Evolutionary conservation across 768 basidiomycete genomes (phyloP).

Genomic region (Hericium coralloides): DNA sequence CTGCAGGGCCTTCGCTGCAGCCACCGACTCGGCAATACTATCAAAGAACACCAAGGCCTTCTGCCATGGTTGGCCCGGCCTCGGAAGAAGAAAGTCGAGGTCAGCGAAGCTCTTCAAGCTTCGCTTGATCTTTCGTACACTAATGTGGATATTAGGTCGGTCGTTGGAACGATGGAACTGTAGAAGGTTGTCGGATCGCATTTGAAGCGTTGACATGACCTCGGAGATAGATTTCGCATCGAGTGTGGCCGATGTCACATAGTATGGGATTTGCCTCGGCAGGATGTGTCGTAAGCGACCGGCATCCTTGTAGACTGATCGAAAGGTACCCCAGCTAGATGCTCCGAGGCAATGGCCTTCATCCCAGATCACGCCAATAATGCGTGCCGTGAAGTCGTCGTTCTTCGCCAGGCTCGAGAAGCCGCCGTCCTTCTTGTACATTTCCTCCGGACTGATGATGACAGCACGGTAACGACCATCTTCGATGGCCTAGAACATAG

Average conservation of each 20-base stretch:
- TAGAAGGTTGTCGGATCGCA: constrained; percentile 9
- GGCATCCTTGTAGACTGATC: no score
- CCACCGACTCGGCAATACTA: not conserved
- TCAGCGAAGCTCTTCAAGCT: constrained; percentile 10
- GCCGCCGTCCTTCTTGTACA: constrained; percentile 16
- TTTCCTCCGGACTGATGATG: constrained; percentile 17
- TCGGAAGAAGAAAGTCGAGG: constrained; percentile 14
- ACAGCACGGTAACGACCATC: constrained; percentile 18
- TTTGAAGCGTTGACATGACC: constrained; percentile 15
- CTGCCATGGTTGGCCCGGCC: not conserved
- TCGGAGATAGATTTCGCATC: constrained; percentile 14
- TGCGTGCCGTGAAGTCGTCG: no score
- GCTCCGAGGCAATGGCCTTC: no score
- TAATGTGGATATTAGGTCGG: constrained; percentile 23
- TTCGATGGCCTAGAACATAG: constrained; percentile 21
- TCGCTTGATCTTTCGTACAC: constrained; percentile 18
- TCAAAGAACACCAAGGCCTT: constrained; percentile 20
- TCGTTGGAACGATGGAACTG: constrained; percentile 21
- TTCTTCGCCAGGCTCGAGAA: constrained; percentile 4
- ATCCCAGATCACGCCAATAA: no score
- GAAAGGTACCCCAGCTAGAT: no score
- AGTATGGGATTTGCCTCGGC: constrained; percentile 19
- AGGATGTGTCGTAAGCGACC: constrained; percentile 16
- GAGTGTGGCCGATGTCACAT: constrained; percentile 27
- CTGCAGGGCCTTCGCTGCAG: no score